Base-by-base conservation (phyloP, 1,139 yeast species). In the Geotrichum phurueaensis region DNA sequence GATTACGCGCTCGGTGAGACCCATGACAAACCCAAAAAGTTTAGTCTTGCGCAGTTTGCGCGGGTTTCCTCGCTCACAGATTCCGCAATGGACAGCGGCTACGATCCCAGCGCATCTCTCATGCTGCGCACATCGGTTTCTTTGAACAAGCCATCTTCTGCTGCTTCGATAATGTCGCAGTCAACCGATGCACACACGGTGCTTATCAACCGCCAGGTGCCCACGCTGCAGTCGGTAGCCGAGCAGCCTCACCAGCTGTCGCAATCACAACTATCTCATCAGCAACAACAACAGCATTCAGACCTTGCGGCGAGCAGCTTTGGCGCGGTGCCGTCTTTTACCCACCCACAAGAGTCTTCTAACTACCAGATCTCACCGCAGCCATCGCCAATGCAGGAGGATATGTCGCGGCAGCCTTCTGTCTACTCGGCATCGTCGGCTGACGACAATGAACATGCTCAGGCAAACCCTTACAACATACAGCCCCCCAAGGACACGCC, bases 1-100 rank as follows among this genome's bases (percentile, higher is more conserved):
- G 83, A 82, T 68, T 82, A 72, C 68, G 70, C 79, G 54, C 76
- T 77, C 57, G 83, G 83, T 1, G 76, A 75, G 54, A 66, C 71
- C 20, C 36, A 25, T 13, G 49, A 29, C 36, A 43, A 54, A 13
- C 51, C 57, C 15, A 31, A 52, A 22, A 51, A 53, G 6, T 59
- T 55, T 45, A 55, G 48, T 20, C 23, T 53, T 2, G 61, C 61
- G 3, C 61, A 59, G 47, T 59, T 59, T 52, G 13, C 58, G 15
- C 47, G 61, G 23, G 52, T 52, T 13, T 53, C 60, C 25, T 15
- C 54, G 3, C 36, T 57, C 9, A 31, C 43, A 23, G 55, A 51
- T 12, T 57, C 54, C 12, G 22, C 50, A n/a, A 57, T 49, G 45
- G 61, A 58, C 18, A 51, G 25, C 45, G 47, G 47, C 9, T 54